Percentiles rank a stretch among this genome's conserved stretches.
Conservation (phyloP, 345 rosid species). For the Brassica cretica region DNA sequence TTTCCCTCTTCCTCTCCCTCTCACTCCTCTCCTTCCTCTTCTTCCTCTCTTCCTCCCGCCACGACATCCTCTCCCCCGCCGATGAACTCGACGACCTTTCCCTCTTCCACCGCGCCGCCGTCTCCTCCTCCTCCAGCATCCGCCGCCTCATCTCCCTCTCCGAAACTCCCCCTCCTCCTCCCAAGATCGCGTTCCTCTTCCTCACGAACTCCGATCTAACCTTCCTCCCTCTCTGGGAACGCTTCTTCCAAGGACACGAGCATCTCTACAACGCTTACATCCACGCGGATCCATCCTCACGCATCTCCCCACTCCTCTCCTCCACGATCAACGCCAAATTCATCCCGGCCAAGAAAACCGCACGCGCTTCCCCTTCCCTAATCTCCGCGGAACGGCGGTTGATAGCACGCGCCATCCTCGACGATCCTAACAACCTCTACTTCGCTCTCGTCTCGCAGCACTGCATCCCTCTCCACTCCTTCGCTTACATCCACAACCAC, state of each 20-base stretch:
- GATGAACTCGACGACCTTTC: constrained; percentile 62
- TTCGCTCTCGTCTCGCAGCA: constrained; percentile 79
- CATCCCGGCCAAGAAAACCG: constrained; percentile 61
- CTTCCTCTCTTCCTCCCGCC: constrained; percentile 52
- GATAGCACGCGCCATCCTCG: constrained; percentile 69
- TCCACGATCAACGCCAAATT: constrained; percentile 48
- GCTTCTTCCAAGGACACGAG: constrained; percentile 57
- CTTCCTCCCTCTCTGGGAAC: constrained; percentile 77
- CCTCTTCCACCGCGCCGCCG: constrained; percentile 63
- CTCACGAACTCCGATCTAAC: constrained; percentile 82
- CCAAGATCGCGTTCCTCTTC: constrained; percentile 90
- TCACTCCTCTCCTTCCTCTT: constrained; percentile 48
- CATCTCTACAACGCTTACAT: constrained; percentile 70
- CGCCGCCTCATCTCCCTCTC: constrained; percentile 44
- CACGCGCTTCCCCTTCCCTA: constrained; percentile 66
- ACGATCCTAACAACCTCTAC: constrained; percentile 76
- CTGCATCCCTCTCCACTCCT: constrained; percentile 87
- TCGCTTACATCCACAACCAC: constrained; percentile 55
- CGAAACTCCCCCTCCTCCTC: constrained; percentile 42
- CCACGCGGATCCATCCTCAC: constrained; percentile 64
- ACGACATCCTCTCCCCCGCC: constrained; percentile 36
- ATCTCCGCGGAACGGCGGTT: constrained; percentile 79
- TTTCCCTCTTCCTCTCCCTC: constrained; percentile 57
- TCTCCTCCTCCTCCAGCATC: constrained; percentile 25
- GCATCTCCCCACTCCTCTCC: constrained; percentile 30